These are phyloP conservation scores for Aphanomyces cochlioides DNA, from an alignment of 352 stramenopile species.

Conservation along the genomic window DNA sequence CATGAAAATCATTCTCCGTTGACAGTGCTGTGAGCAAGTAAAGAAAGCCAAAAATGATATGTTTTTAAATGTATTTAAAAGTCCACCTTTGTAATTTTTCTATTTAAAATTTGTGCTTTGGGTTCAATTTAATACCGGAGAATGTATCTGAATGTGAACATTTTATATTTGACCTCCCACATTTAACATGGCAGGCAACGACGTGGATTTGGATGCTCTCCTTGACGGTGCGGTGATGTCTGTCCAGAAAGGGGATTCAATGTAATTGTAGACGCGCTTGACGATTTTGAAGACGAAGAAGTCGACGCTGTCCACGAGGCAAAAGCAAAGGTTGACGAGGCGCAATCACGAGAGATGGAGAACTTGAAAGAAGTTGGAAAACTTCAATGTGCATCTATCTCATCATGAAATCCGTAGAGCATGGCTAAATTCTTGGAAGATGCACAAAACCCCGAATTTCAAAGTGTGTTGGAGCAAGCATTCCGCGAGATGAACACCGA, in stretches of 20 bases:
- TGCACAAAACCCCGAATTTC: slow-evolving; percentile 82
- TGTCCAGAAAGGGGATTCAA: not conserved
- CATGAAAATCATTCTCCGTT: too few relatives aligned
- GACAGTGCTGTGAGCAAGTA: too few relatives aligned
- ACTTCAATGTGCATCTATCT: too few relatives aligned
- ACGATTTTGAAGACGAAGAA: slow-evolving; percentile 75
- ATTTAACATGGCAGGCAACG: slow-evolving; percentile 20
- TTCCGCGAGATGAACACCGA: slow-evolving; percentile 77
- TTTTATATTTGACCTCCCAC: too few relatives aligned
- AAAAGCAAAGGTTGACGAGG: slow-evolving; percentile 43
- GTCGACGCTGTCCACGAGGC: slow-evolving; percentile 47
- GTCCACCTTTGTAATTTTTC: too few relatives aligned
- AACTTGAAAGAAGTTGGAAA: slow-evolving; percentile 53
- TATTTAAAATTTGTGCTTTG: too few relatives aligned
- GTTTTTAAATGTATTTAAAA: too few relatives aligned
- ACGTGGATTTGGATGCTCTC: slow-evolving; percentile 31
- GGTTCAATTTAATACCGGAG: too few relatives aligned
- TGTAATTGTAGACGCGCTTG: slow-evolving; percentile 58
- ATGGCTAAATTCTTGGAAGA: slow-evolving; percentile 84
- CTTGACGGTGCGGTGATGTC: slow-evolving; percentile 8
- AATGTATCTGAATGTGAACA: too few relatives aligned
- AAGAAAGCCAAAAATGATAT: too few relatives aligned
- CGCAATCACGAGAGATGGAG: slow-evolving; percentile 55
- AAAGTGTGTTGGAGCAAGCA: slow-evolving; percentile 80
- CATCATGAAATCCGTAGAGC: slow-evolving; percentile 41